Percentiles rank a stretch among this genome's conserved stretches.
These are phyloP conservation scores for Geotrichum candidum DNA, from an alignment of 1,139 yeast species.

Conservation along the genomic window DNA sequence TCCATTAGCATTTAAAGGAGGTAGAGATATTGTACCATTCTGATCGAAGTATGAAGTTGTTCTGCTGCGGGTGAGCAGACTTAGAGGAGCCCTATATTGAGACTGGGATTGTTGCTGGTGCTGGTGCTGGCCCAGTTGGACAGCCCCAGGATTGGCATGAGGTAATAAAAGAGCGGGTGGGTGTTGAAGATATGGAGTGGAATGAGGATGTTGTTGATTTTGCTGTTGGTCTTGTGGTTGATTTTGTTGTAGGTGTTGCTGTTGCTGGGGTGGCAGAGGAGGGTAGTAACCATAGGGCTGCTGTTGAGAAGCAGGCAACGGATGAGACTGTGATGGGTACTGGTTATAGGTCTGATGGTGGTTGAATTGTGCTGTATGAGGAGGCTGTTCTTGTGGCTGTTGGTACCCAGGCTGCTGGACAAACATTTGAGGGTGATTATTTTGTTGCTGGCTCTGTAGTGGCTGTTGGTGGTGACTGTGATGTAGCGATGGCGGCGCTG, in stretches of 20 bases:
- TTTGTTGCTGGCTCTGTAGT: not conserved
- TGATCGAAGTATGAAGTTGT: constrained; percentile 3
- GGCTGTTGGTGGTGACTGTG: not conserved
- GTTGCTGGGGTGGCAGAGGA: not conserved
- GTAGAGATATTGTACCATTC: constrained; percentile 11
- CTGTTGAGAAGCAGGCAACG: not conserved
- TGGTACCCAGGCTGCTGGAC: not conserved
- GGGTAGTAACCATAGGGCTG: not conserved
- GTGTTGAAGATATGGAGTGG: not conserved
- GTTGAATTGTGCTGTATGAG: not conserved
- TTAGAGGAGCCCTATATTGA: not conserved
- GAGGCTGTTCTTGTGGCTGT: not conserved
- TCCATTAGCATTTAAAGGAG: constrained; percentile 7
- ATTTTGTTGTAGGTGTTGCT: not conserved
- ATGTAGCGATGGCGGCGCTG: not conserved
- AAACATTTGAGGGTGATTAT: not conserved
- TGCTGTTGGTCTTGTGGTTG: not conserved
- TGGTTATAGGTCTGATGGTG: not conserved
- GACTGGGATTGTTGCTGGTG: not conserved
- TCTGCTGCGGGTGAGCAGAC: not conserved
- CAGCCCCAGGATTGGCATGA: not conserved
- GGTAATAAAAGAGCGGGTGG: not conserved
- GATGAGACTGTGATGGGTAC: not conserved
- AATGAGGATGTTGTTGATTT: not conserved
- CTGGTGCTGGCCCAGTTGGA: not conserved